phyloP scores from a whole-genome alignment of 805 yeast species.

The Cyberlindnera petersonii region DNA sequence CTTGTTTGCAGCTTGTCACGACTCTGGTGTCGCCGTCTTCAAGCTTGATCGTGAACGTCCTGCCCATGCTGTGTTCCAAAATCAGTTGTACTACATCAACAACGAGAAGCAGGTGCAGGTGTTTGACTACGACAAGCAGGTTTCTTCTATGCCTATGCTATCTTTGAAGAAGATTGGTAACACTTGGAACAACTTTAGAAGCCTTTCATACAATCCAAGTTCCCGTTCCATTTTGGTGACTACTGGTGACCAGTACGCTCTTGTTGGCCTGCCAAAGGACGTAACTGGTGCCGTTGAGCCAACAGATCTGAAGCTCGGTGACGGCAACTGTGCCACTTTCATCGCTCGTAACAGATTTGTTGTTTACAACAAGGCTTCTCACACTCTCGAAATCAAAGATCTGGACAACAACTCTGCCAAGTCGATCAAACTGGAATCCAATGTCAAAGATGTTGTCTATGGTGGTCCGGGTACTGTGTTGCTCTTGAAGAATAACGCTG shows the following conservation, averaged over 20 bases:
- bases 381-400: constrained; percentile 78
- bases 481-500: constrained; percentile 66
- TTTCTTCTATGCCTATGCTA: constrained; percentile 70
- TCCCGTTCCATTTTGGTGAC: constrained; percentile 84
- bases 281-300: constrained; percentile 94
- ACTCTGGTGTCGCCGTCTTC: constrained; percentile 96
- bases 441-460: constrained; percentile 65
- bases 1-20: constrained; percentile 94
- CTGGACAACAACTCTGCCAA: constrained; percentile 79
- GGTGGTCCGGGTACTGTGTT: constrained; percentile 85
- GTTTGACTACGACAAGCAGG: constrained; percentile 63
- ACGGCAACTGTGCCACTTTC: constrained; percentile 81
- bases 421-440: constrained; percentile 62
- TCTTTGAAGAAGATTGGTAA: constrained; percentile 82
- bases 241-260: constrained; percentile 70
- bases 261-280: constrained; percentile 77
- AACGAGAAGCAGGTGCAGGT: constrained; percentile 82
- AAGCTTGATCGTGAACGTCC: constrained; percentile 97
- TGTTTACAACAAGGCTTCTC: constrained; percentile 60
- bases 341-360: constrained; percentile 95
- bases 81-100: constrained; percentile 71
- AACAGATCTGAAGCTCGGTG: constrained; percentile 70
- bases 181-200: constrained; percentile 80
- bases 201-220: constrained; percentile 86
- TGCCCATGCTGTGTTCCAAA: constrained; percentile 71